Conservation (phyloP, 305 asterid species). For the Fraxinus sp. region DNA sequence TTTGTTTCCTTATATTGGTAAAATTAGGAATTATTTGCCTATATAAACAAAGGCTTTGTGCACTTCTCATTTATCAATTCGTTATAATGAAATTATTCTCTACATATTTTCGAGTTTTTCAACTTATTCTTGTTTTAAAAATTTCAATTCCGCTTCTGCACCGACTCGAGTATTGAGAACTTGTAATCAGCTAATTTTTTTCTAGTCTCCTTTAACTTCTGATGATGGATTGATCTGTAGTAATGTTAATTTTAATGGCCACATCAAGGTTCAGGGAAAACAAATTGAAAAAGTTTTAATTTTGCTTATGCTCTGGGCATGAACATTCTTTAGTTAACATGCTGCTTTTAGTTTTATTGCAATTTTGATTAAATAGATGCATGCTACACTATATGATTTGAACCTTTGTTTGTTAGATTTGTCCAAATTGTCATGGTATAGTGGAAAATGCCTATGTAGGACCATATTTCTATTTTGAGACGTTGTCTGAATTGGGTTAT, state of each 20-base stretch:
- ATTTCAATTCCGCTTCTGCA: neutral
- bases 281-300: neutral
- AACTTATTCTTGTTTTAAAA: neutral
- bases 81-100: neutral
- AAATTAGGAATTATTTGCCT: neutral
- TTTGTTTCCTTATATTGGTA: neutral
- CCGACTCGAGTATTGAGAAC: neutral
- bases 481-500: neutral
- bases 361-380: neutral
- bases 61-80: neutral
- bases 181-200: neutral
- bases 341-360: neutral
- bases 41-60: neutral
- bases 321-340: neutral
- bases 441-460: constrained; percentile 14
- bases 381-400: neutral
- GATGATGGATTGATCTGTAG: constrained; percentile 18
- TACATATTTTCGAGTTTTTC: neutral
- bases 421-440: neutral
- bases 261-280: neutral
- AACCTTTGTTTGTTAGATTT: neutral
- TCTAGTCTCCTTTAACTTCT: constrained; percentile 8
- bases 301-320: neutral
- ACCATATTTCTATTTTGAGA: neutral
- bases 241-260: constrained; percentile 11